Evolutionary conservation across 768 basidiomycete genomes (phyloP), one percentile per base, ranked within the genome.

Genomic region (Chalciporus piperatus): DNA sequence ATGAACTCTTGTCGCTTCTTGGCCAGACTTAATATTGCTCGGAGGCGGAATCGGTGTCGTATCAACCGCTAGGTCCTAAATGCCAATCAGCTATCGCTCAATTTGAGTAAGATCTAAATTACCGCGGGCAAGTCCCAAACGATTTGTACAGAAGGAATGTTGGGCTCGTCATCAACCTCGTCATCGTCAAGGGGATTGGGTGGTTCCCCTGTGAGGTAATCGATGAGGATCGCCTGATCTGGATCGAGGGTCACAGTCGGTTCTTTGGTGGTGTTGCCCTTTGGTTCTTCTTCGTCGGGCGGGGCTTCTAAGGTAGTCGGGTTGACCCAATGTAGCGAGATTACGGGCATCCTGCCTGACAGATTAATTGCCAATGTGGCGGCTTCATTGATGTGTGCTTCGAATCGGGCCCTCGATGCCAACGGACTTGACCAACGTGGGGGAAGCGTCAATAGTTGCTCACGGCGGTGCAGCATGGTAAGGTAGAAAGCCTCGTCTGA

Each of bases 401-500:
- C 23, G 46, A 54, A 58, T 19, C 37, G 48, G 37, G 42, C 27
- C 1, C 16, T 6, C 1, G 57, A 57, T n/a, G 50, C 53, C 11
- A 59, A 35, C 9, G 56, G 47, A 41, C 45, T 66, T 3, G 50
- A 41, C 65, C 62, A 67, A 23, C 41, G 42, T 0, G 47, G 23
- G 41, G 61, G 52, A 16, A 65, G 47, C 8, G 47, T 27, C 10
- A 48, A 56, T n/a, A 58, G 46, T 22, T 63, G 54, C n/a, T 54
- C 33, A 14, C 45, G 16, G 8, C 22, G 23, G 19, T 52, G 54
- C 13, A 32, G 30, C n/a, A 56, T 38, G 12, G 40, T 13, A 4
- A 41, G 40, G 22, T 11, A 41, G 40, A 41, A 41, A 23, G n/a
- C n/a, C n/a, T n/a, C n/a, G n/a, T n/a, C n/a, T n/a, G n/a, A n/a